Base-by-base conservation (phyloP, 257 asterid genomes). In the Solanum phureja region DNA sequence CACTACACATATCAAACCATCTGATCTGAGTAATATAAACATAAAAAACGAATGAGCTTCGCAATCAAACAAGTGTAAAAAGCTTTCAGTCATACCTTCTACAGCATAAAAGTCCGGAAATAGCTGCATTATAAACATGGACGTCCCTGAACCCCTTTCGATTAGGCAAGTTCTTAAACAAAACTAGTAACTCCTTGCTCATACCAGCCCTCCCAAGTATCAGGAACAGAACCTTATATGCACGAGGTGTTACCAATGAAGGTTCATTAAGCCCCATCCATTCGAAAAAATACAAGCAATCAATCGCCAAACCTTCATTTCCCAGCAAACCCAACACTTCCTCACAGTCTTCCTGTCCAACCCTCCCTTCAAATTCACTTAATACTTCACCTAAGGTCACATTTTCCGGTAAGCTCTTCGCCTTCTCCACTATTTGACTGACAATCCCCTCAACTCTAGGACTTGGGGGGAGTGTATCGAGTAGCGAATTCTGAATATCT, bases 261-360 rank as follows among this genome's bases (percentile, higher is more conserved):
- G 94, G 96, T 90, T 95, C 98, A 23, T 87, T 94, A 93, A 92
- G 87, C 31, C 99, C 94, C 98, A 96, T 96, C 99, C 99, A 97
- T 89, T 97, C 99, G 34, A 93, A 96, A 64, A 97, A 95, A 81
- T 97, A 93, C 96, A 96, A 83, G 91, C 98, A 93, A 18, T 87
- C 86, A 89, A 90, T 92, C 73, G 89, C 90, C 89, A 92, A 90
- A 31, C 94, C 96, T 85, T 93, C 94, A 69, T 91, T 93, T 18
- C 93, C 96, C 92, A 97, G 76, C 69, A 87, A 87, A 75, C 84
- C 91, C 95, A 96, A 62, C 49, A 94, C 98, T 88, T 94, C 95
- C 89, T 93, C 90, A 84, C 98, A 92, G 84, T 95, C 98, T 88
- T 83, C 93, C 85, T 85, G 92, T 84, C 94, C 91, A 83, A 96